These are phyloP conservation scores for Rhododendron ovatum DNA, from an alignment of 148 eudicot genomes.

Conservation along the genomic window DNA sequence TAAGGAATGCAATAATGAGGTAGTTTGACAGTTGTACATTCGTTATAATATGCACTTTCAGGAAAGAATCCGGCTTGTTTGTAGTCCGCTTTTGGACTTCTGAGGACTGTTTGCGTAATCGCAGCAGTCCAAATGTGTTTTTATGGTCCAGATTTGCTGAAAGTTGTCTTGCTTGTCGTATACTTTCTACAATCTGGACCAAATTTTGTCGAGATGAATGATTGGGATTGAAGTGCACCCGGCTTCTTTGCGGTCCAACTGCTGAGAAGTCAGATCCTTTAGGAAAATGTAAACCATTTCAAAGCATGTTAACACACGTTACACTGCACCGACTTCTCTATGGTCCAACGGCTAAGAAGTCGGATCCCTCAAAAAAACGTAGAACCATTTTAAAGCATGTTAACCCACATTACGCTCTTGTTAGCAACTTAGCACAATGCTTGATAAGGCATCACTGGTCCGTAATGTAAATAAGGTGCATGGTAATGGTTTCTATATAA, in stretches of 20 bases:
- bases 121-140: background rate
- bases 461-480: background rate
- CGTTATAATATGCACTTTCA: background rate
- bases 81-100: background rate
- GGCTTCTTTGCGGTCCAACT: background rate
- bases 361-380: background rate
- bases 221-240: background rate
- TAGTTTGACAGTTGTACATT: background rate
- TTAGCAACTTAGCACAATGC: background rate
- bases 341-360: background rate
- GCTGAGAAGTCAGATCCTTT: background rate
- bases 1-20: background rate
- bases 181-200: too few species aligned
- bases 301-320: background rate
- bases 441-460: background rate
- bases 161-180: too few species aligned
- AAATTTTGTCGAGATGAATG: background rate
- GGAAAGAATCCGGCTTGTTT: background rate
- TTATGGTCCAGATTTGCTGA: too few species aligned
- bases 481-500: background rate
- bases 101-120: background rate
- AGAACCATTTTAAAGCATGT: background rate
- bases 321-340: background rate
- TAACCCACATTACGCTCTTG: background rate
- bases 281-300: background rate